Base-by-base conservation (phyloP, 2,329 filamentous ascomycete species). In the Hymenoscyphus albidus region DNA sequence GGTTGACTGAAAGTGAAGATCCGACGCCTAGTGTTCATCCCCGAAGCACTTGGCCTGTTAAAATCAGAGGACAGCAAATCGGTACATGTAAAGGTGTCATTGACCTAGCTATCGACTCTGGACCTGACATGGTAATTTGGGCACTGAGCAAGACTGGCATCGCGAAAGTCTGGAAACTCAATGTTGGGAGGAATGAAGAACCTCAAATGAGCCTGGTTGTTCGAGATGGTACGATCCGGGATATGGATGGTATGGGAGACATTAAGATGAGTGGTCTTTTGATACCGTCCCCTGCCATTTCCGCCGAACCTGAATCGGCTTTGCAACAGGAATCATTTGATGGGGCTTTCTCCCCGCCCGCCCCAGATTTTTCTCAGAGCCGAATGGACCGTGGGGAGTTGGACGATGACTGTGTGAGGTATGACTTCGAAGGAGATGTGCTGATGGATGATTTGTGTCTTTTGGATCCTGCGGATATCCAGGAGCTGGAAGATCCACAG, bases 91-190 rank as follows among this genome's bases (percentile, higher is more conserved):
- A 76, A 2, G 77, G 77, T 7, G 70, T 84, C 2, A 81, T 82
- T 31, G 83, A 85, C 67, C 68, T 87, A 10, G 78, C 81, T 0
- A 72, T 86, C 14, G 76, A 79, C 71, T 82, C 76, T 67, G 76
- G 67, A 59, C 77, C 70, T 38, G 76, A 79, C 22, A 76, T 84
- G 38, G 76, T 78, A 0, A 75, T 86, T n/a, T 85, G 83, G 81
- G 82, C 80, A 0, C 84, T 86, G 68, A 75, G 77, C 16, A 74
- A 75, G 1, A 71, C 77, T 42, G 80, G 81, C 0, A 73, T 77
- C 64, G 80, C 80, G 2, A 77, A 74, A 5, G 77, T 79, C 6
- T 83, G 82, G 76, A 78, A 81, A 61, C 71, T 85, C 5, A 77
- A 79, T 13, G 74, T 65, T 64, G 73, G 70, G 9, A 59, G 61